Conservation (phyloP, 2,329 filamentous ascomycete genomes). For the Chalara sp. region DNA sequence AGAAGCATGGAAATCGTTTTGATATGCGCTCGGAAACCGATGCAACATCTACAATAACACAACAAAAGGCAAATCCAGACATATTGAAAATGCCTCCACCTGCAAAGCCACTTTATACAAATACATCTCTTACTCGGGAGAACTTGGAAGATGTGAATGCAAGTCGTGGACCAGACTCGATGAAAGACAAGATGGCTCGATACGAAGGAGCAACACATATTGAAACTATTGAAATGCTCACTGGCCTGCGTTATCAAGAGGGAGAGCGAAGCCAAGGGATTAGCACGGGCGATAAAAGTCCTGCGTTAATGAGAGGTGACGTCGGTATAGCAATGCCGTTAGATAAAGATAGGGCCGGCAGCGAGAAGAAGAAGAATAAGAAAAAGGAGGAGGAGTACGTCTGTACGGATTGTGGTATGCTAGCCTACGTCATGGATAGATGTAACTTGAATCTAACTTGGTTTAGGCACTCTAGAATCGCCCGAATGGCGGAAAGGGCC, state of each 20-base stretch:
- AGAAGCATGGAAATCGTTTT: slow-evolving; percentile 49
- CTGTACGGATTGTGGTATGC: slow-evolving; percentile 82
- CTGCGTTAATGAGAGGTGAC: slow-evolving; percentile 76
- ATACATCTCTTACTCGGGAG: slow-evolving; percentile 67
- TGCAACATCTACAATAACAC: slow-evolving; percentile 26
- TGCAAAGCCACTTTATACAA: slow-evolving; percentile 54
- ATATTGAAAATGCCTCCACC: slow-evolving; percentile 58
- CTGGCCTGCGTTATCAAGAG: slow-evolving; percentile 78
- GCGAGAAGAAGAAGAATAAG: slow-evolving; percentile 79
- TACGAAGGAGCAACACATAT: slow-evolving; percentile 72
- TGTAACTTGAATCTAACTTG: slow-evolving; percentile 1
- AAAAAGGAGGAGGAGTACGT: slow-evolving; percentile 86
- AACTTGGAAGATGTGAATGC: slow-evolving; percentile 69
- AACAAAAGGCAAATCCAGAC: slow-evolving; percentile 28
- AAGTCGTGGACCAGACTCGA: slow-evolving; percentile 63
- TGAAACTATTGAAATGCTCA: slow-evolving; percentile 89
- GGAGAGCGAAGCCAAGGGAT: slow-evolving; percentile 85
- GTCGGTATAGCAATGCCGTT: slow-evolving; percentile 78
- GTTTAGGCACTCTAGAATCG: slow-evolving; percentile 70
- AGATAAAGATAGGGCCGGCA: slow-evolving; percentile 65
- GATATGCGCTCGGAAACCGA: slow-evolving; percentile 38
- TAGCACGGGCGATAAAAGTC: slow-evolving; percentile 77
- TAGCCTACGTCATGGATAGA: not conserved
- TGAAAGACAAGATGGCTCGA: slow-evolving; percentile 77
- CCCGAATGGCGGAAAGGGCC: slow-evolving; percentile 96